A percentile compares a stretch with the other conserved stretches of the same genome.
These are phyloP conservation scores for Crucihimalaya himalaica DNA, from an alignment of 345 rosid species.

Conservation along the genomic window DNA sequence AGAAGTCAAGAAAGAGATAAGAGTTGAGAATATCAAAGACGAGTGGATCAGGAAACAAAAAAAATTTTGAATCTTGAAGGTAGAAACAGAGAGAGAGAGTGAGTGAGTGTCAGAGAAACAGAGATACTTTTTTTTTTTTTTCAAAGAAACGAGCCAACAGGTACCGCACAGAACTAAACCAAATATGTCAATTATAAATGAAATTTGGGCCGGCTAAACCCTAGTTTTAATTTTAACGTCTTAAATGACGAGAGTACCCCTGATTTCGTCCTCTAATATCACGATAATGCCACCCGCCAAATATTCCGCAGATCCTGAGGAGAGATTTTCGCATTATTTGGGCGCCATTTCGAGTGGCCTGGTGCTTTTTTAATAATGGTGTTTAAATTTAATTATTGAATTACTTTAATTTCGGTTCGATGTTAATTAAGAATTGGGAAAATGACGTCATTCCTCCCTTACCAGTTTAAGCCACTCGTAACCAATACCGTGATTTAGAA, in stretches of 20 bases:
- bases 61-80: slow-evolving; percentile 9
- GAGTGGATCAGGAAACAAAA: neutral
- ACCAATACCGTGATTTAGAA: neutral
- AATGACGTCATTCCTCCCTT: neutral
- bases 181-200: slow-evolving; percentile 28
- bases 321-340: neutral
- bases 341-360: slow-evolving; percentile 29
- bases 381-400: neutral
- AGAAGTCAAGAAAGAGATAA: neutral
- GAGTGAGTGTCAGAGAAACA: slow-evolving; percentile 22
- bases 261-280: neutral
- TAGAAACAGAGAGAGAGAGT: slow-evolving; percentile 10
- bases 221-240: neutral
- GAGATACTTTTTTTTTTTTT: slow-evolving; percentile 2
- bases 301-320: neutral
- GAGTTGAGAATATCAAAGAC: neutral
- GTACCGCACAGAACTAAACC: slow-evolving; percentile 45
- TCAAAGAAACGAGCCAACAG: slow-evolving; percentile 40
- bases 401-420: neutral
- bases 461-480: neutral
- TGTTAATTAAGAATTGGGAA: neutral
- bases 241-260: slow-evolving; percentile 37
- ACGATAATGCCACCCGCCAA: slow-evolving; percentile 39
- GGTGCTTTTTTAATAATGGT: neutral
- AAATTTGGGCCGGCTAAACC: slow-evolving; percentile 43